Base-by-base conservation (phyloP, 257 asterid genomes). In the Datura wrightii region DNA sequence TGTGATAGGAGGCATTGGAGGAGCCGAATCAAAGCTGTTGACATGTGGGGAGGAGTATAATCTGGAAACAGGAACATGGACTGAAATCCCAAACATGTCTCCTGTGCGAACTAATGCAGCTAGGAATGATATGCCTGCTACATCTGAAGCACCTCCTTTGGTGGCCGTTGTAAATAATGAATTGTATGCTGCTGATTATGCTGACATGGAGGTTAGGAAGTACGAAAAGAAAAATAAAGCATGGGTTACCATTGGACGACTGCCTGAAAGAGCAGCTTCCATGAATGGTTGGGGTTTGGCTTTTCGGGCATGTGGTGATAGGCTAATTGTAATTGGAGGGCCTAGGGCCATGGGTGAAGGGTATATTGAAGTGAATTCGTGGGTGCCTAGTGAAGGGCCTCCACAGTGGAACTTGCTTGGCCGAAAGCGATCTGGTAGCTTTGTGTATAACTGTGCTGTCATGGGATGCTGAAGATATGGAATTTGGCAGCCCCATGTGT, bases 391-490 rank as follows among this genome's bases (percentile, higher is more conserved):
- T 55, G 92, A 89, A 76, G 92, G 91, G 9, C 91, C 93, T 13
- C 91, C 91, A 34, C 84, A 86, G 15, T 90, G 93, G 93, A 90
- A 89, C 52, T 85, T 95, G 89, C 98, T 97, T 5, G 99, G 97
- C 24, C 88, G 89, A n/a, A 97, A 95, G 84, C 88, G 89, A 39
- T 93, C 97, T 0, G 93, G 94, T 34, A 94, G 92, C 86, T 97
- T 97, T 92, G 99, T 97, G 46, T 97, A 95, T 91, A 97, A 97
- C 84, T 97, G 99, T 88, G 97, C 99, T 44, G 99, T 95, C 87
- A 97, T 97, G 99, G 98, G 99, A 70, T 95, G 99, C 93, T 97
- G 92, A 94, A 74, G 80, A 85, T 80, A 66, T 79, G 88, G 80
- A 80, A 10, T 67, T 80, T 55, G 79, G 81, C 46, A 89, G 87